Evolutionary conservation across 2,329 filamentous ascomycete genomes (phyloP).

Genomic region (Xylaria sp.): DNA sequence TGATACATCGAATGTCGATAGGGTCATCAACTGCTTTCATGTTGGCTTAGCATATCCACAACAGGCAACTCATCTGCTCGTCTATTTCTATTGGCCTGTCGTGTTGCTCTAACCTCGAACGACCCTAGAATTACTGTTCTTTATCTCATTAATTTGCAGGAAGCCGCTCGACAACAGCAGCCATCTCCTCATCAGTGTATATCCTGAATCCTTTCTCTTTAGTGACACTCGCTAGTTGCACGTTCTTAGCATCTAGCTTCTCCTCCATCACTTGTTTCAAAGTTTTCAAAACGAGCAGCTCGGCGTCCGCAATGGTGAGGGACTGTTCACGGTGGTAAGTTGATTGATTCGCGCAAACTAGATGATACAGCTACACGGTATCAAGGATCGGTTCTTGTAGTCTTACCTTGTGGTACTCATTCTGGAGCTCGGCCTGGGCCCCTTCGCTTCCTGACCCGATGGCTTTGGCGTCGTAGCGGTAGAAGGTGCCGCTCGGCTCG

Average conservation of each 20-base stretch:
- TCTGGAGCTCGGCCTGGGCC: constrained; percentile 96
- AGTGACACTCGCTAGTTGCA: constrained; percentile 96
- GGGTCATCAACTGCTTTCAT: constrained; percentile 2
- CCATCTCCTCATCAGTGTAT: constrained; percentile 98
- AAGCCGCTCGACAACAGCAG: constrained; percentile 83
- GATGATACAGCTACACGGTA: not conserved
- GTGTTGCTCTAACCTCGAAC: constrained; percentile 9
- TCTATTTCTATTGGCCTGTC: constrained; percentile 23
- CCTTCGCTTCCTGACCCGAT: constrained; percentile 98
- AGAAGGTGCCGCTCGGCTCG: constrained; percentile 97
- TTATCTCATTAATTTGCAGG: constrained; percentile 61
- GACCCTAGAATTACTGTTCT: constrained; percentile 8
- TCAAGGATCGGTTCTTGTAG: not conserved
- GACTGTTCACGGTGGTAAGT: constrained; percentile 57
- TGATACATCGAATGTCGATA: constrained; percentile 15
- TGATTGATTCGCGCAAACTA: not conserved
- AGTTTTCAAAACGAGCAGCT: constrained; percentile 95
- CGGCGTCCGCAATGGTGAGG: constrained; percentile 87
- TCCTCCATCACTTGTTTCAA: constrained; percentile 99
- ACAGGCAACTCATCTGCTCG: constrained; percentile 7
- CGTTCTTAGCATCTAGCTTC: constrained; percentile 98
- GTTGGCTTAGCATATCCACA: constrained; percentile 12
- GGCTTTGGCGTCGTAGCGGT: constrained; percentile 98
- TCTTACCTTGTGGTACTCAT: constrained; percentile 90
- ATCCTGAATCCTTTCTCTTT: constrained; percentile 98